Percentiles rank a stretch among this genome's conserved stretches.
phyloP scores from a whole-genome alignment of 352 stramenopile species.

The Phytophthora capsici region DNA sequence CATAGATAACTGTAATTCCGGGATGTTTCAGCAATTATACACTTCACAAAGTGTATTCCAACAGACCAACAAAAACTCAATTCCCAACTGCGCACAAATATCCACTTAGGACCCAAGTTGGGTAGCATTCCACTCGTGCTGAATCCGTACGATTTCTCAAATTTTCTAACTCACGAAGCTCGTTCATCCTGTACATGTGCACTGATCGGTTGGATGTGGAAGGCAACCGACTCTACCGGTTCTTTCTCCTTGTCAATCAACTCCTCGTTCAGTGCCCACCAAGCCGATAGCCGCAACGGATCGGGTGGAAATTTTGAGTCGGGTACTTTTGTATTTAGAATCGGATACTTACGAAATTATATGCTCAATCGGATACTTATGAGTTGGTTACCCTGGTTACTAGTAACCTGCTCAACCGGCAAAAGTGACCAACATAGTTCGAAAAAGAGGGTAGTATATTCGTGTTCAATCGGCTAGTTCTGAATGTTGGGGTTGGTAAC shows the following conservation, averaged over 20 bases:
- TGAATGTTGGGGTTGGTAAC: no score
- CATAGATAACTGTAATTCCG: not conserved
- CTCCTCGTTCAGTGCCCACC: constrained; percentile 36
- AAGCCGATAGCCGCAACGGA: constrained; percentile 38
- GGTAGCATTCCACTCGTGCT: constrained; percentile 18
- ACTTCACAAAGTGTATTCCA: not conserved
- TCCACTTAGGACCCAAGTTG: no score
- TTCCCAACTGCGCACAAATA: constrained; percentile 7
- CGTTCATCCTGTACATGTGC: constrained; percentile 21
- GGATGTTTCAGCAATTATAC: not conserved
- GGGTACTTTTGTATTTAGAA: no score
- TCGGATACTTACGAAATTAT: no score
- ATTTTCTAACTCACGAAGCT: not conserved
- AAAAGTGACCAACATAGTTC: no score
- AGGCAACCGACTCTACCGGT: constrained; percentile 8
- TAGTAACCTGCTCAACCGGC: no score
- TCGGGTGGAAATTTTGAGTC: no score
- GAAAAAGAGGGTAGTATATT: no score
- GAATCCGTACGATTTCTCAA: not conserved
- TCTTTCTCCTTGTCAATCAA: constrained; percentile 45
- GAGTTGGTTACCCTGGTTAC: no score
- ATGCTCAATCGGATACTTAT: no score
- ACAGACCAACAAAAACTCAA: constrained; percentile 2
- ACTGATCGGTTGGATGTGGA: constrained; percentile 24
- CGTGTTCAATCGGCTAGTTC: no score